A percentile compares a stretch with the other conserved stretches of the same genome.
Evolutionary conservation across 1,284 basidiomycete species (phyloP).

Genomic region (Termitomyces sp.): DNA sequence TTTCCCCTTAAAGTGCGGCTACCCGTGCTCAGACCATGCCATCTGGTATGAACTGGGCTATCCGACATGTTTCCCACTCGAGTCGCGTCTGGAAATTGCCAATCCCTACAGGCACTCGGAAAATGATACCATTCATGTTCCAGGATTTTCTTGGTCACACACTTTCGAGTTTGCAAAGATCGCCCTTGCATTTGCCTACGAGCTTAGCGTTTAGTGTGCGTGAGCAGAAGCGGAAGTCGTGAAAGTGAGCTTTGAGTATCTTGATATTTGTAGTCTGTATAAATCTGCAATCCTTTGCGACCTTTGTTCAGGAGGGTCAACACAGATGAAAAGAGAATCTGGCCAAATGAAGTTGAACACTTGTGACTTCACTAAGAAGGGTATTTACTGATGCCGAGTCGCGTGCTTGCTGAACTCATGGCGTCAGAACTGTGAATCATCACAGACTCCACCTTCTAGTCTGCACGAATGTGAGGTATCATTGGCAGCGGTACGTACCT

Average conservation of each 20-base stretch:
- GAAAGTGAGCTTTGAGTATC: neutral
- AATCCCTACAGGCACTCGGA: slow-evolving; percentile 42
- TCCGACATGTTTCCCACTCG: slow-evolving; percentile 23
- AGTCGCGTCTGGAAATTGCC: slow-evolving; percentile 21
- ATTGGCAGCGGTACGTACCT: no score
- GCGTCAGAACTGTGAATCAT: no score
- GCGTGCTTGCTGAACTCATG: no score
- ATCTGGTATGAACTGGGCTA: slow-evolving; percentile 24
- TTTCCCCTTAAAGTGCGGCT: slow-evolving; percentile 20
- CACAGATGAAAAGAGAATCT: neutral
- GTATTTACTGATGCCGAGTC: no score
- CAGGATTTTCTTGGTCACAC: slow-evolving; percentile 38
- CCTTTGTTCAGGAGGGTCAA: neutral
- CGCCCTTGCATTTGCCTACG: slow-evolving; percentile 39
- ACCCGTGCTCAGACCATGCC: slow-evolving; percentile 27
- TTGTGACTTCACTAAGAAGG: no score
- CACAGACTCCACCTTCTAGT: no score
- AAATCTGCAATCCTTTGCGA: neutral
- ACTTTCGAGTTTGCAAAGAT: slow-evolving; percentile 44
- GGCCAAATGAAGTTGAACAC: neutral
- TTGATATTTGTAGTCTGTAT: neutral
- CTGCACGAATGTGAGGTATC: no score
- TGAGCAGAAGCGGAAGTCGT: neutral
- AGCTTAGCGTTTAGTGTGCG: slow-evolving; percentile 13
- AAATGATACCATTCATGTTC: slow-evolving; percentile 37